Percentiles rank a stretch among this genome's conserved stretches.
phyloP scores from a whole-genome alignment of 2,329 filamentous ascomycete species.

The Phyllosticta ampelicida region DNA sequence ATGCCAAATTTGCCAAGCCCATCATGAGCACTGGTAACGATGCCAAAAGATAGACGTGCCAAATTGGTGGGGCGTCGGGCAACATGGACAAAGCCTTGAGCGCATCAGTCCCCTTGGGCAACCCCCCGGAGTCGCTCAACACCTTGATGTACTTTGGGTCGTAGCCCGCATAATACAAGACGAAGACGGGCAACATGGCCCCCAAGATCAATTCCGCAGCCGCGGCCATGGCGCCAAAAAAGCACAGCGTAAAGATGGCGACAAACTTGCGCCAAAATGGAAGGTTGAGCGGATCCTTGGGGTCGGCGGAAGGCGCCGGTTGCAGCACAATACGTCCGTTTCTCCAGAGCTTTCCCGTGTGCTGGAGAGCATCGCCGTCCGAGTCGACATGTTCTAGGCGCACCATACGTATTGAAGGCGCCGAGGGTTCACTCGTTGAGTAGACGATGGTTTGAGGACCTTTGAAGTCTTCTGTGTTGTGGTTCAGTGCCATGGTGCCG shows the following conservation, averaged over 20 bases:
- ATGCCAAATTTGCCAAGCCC: slow-evolving; percentile 18
- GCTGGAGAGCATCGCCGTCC: background rate
- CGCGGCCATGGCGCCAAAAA: slow-evolving; percentile 19
- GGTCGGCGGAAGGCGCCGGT: slow-evolving; percentile 11
- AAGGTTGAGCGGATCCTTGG: slow-evolving; percentile 15
- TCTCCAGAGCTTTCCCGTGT: slow-evolving; percentile 1
- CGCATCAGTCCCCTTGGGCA: slow-evolving; percentile 7
- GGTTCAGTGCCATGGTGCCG: background rate
- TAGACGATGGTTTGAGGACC: background rate
- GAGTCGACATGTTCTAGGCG: background rate
- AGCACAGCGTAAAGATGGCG: slow-evolving; percentile 12
- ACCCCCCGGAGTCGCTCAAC: slow-evolving; percentile 9
- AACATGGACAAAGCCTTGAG: slow-evolving; percentile 7
- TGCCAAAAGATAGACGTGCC: slow-evolving; percentile 20
- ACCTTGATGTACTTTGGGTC: slow-evolving; percentile 13
- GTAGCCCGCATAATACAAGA: slow-evolving; percentile 18
- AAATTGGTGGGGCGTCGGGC: slow-evolving; percentile 17
- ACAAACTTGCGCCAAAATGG: slow-evolving; percentile 11
- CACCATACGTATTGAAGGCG: background rate
- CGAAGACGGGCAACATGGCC: slow-evolving; percentile 21
- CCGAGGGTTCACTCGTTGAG: background rate
- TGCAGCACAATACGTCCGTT: slow-evolving; percentile 10
- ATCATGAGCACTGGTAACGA: slow-evolving; percentile 21
- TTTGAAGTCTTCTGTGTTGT: background rate
- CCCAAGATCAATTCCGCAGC: slow-evolving; percentile 21